Percentiles rank a stretch among this genome's conserved stretches.
These are phyloP conservation scores for Russula sp. DNA, from an alignment of 768 basidiomycete genomes.

Conservation along the genomic window DNA sequence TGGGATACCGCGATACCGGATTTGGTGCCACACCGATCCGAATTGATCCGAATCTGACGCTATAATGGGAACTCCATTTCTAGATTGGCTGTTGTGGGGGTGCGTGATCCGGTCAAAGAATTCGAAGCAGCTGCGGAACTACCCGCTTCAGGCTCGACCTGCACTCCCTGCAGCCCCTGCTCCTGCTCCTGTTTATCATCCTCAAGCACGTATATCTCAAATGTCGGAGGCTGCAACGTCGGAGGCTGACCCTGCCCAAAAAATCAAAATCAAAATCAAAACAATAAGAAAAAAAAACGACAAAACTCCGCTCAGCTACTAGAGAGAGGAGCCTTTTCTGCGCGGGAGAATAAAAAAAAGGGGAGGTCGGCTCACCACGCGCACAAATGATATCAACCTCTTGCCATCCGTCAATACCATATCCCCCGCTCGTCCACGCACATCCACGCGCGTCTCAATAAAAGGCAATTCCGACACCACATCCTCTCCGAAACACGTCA, in stretches of 20 bases:
- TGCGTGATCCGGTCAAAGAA: no score
- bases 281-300: no score
- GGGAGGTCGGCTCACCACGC: not conserved
- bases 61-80: no score
- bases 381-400: conserved; percentile 15
- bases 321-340: no score
- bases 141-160: no score
- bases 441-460: conserved; percentile 14
- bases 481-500: conserved; percentile 6
- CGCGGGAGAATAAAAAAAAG: no score
- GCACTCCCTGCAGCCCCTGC: not conserved
- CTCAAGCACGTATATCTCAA: conserved; percentile 18
- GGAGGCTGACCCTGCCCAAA: conserved; percentile 2
- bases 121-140: no score
- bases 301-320: no score
- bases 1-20: no score
- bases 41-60: no score
- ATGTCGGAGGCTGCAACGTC: conserved; percentile 4
- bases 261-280: not conserved
- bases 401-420: conserved; percentile 23
- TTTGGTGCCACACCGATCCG: no score
- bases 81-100: no score
- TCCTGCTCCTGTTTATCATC: not conserved
- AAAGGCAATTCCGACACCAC: conserved; percentile 14
- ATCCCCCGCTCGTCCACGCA: not conserved